Conservation (phyloP, 2,329 filamentous ascomycete genomes). For the Ophioceras dolichostomum region DNA sequence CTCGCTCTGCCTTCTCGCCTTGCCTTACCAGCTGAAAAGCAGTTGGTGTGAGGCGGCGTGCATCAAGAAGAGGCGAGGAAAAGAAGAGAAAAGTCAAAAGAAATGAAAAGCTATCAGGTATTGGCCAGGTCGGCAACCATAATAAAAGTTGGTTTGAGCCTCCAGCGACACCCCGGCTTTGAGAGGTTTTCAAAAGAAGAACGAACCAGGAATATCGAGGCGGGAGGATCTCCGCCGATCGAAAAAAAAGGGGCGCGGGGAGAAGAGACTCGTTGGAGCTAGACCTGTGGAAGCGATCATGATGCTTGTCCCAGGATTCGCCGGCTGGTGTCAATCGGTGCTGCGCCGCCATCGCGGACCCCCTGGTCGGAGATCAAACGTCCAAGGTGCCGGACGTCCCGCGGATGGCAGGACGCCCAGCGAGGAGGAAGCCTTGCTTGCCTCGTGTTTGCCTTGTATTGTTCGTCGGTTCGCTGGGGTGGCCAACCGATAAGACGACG, state of each 20-base stretch:
- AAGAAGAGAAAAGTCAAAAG: not conserved
- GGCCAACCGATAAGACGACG: too few relatives aligned
- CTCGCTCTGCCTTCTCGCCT: too few relatives aligned
- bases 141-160: not conserved
- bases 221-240: not conserved
- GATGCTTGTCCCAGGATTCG: not conserved
- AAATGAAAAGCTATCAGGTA: too few relatives aligned
- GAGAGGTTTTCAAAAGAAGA: not conserved
- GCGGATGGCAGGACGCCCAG: too few relatives aligned
- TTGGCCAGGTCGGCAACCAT: too few relatives aligned
- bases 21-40: too few relatives aligned
- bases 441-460: too few relatives aligned
- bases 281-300: not conserved
- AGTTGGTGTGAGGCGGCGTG: too few relatives aligned
- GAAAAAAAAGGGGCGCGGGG: too few relatives aligned
- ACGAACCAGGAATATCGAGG: too few relatives aligned
- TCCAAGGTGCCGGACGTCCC: not conserved
- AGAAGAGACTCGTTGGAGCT: not conserved
- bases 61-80: not conserved
- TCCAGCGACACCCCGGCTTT: not conserved
- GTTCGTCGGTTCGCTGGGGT: too few relatives aligned
- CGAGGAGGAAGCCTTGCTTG: too few relatives aligned
- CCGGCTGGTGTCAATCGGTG: not conserved
- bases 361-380: not conserved
- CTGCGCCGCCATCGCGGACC: not conserved